These are phyloP conservation scores for Xerocomus potaroensis DNA, from an alignment of 768 basidiomycete species.

Conservation along the genomic window DNA sequence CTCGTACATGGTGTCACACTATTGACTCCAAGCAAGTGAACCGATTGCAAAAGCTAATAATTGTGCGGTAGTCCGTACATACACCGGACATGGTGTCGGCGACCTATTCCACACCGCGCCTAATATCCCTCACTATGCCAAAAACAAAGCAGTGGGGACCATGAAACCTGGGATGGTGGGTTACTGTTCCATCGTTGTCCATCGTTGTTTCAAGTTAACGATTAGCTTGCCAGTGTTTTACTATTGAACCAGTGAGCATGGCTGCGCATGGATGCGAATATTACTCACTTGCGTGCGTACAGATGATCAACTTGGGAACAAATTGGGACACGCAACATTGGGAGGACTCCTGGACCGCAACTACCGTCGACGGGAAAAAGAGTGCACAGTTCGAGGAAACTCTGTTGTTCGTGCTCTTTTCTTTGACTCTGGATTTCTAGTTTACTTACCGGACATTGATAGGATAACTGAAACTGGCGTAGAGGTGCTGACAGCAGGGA, in stretches of 20 bases:
- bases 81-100: conserved; percentile 90
- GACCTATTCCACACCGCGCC: conserved; percentile 80
- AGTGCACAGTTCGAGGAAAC: conserved; percentile 99
- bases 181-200: conserved; percentile 1
- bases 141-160: conserved; percentile 86
- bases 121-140: conserved; percentile 92
- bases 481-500: conserved; percentile 75
- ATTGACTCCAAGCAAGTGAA: conserved; percentile 49
- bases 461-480: conserved; percentile 91
- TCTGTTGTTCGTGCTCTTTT: conserved; percentile 60
- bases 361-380: conserved; percentile 82
- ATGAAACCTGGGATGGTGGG: conserved; percentile 94
- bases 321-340: conserved; percentile 78
- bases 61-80: conserved; percentile 88
- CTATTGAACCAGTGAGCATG: conserved; percentile 68
- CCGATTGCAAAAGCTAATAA: conserved; percentile 77
- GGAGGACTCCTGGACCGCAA: conserved; percentile 97
- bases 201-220: not conserved
- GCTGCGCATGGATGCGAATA: conserved; percentile 1
- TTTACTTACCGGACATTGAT: conserved; percentile 19
- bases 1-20: conserved; percentile 8
- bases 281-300: conserved; percentile 13
- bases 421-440: not conserved
- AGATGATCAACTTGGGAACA: conserved; percentile 92
- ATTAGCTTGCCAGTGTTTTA: conserved; percentile 61